These are phyloP conservation scores for Knoxdaviesia capensis DNA, from an alignment of 2,329 filamentous ascomycete genomes.

Conservation along the genomic window DNA sequence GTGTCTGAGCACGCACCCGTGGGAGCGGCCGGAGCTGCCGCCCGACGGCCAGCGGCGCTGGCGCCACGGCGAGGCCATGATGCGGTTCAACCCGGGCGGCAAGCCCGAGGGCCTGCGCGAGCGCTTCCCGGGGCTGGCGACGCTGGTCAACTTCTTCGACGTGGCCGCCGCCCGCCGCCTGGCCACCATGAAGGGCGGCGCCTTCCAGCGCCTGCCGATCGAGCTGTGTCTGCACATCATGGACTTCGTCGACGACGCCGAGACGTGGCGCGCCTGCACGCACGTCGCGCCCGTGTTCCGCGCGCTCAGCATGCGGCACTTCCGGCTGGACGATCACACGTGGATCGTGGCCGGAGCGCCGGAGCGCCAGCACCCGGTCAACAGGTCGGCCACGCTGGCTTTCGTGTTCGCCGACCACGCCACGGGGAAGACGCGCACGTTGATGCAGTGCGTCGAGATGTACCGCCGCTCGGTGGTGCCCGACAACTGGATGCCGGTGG, in stretches of 20 bases:
- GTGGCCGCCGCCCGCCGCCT: slow-evolving; percentile 4
- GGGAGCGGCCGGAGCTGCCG: slow-evolving; percentile 3
- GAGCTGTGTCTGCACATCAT: slow-evolving; percentile 6
- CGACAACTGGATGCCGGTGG: too few species aligned
- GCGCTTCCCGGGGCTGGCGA: slow-evolving; percentile 5
- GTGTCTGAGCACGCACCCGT: slow-evolving; percentile 6
- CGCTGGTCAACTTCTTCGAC: slow-evolving; percentile 9
- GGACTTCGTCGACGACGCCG: slow-evolving; percentile 6
- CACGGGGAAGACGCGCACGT: too few species aligned
- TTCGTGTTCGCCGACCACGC: too few species aligned
- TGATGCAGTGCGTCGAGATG: too few species aligned
- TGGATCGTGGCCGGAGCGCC: slow-evolving; percentile 3
- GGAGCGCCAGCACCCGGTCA: too few species aligned
- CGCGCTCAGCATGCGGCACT: slow-evolving; percentile 5
- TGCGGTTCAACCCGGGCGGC: slow-evolving; percentile 1
- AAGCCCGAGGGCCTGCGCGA: slow-evolving; percentile 1
- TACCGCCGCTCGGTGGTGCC: too few species aligned
- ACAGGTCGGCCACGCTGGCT: too few species aligned
- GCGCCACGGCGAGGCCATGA: neutral
- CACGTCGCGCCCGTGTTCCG: slow-evolving; percentile 5
- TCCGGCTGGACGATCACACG: slow-evolving; percentile 5
- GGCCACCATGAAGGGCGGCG: slow-evolving; percentile 3
- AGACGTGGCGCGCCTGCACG: slow-evolving; percentile 7
- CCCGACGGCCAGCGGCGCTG: neutral
- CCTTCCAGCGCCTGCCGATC: neutral